Evolutionary conservation across 371 early-diverging fungal species (phyloP), one percentile per base, ranked within the genome.

Genomic region (Apophysomyces ossiformis): DNA sequence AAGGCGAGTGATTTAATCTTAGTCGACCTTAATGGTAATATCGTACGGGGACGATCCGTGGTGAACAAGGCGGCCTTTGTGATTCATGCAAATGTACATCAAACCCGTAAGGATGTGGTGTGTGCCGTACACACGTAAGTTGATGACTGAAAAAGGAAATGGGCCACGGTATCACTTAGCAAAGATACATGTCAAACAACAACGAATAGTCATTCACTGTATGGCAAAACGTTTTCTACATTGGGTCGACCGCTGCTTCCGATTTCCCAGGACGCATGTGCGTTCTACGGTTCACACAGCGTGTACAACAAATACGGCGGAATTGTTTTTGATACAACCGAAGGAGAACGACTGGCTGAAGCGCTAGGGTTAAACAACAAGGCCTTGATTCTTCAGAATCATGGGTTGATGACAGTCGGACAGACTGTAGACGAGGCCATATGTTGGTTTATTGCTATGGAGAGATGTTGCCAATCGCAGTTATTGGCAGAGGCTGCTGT

Each of bases 61-160:
- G 81, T 88, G 16, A 88, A 88, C 60, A 86, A 85, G 11, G 88
- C 87, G 1, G 88, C 87, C 0, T 88, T 88, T 70, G 85, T 85
- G 11, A 88, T 86, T 59, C 88, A 88, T 68, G 84, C 83, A 1
- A 80, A 83, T 57, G 77, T 86, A 44, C 87, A 86, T 46, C 66
- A 60, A 35, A 83, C 77, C 2, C 71, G 85, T 7, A 61, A 75
- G 0, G 86, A 86, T 61, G 84, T 83, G 1, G 67, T 75, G 5
- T 84, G 86, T 32, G 87, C 86, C 4, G 85, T 83, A 38, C 88
- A 88, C 44, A 78, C 81, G 81, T 77, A 68, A 60, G 61, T 58
- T 44, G 37, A 41, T 11, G 4, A 41, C 13, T 13, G 13, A 41
- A 41, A 41, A 50, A 18, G 16, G 16, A 5, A 13, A 16, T 32